Conservation (phyloP, 2,329 filamentous ascomycete species). For the Lasiodiplodia citricola region DNA sequence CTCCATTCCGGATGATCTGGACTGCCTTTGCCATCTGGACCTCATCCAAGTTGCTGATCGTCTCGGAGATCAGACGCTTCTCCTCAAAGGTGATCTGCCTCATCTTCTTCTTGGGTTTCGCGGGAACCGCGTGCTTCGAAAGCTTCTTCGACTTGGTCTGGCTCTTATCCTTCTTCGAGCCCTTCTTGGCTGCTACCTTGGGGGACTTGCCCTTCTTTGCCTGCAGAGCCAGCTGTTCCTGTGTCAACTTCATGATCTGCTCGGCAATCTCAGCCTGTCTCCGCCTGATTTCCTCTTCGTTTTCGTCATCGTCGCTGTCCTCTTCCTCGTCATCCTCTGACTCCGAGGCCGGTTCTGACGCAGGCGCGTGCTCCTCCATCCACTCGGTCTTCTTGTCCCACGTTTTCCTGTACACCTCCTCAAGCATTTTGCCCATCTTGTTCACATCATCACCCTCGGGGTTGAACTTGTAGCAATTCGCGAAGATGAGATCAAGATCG, state of each 20-base stretch:
- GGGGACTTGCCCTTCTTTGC: conserved; percentile 61
- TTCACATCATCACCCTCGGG: conserved; percentile 77
- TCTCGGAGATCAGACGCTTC: conserved; percentile 88
- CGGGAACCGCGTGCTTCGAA: conserved; percentile 36
- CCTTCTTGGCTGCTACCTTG: conserved; percentile 51
- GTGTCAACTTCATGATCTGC: conserved; percentile 30
- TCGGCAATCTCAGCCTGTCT: conserved; percentile 70
- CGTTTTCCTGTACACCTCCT: conserved; percentile 75
- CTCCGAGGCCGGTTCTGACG: conserved; percentile 69
- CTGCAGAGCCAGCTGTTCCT: conserved; percentile 25
- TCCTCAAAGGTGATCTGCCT: conserved; percentile 75
- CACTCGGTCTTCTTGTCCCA: conserved; percentile 82
- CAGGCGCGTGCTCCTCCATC: conserved; percentile 74
- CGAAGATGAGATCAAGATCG: conserved; percentile 81
- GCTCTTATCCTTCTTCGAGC: conserved; percentile 47
- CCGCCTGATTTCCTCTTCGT: conserved; percentile 52
- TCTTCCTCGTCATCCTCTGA: conserved; percentile 71
- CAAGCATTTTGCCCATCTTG: conserved; percentile 71
- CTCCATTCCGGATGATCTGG: conserved; percentile 85
- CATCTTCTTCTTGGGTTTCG: conserved; percentile 60
- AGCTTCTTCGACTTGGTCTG: conserved; percentile 35
- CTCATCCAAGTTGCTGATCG: conserved; percentile 80
- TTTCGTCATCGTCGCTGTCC: conserved; percentile 69
- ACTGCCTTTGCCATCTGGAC: conserved; percentile 81
- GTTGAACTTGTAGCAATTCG: conserved; percentile 94